Percentiles rank a stretch among this genome's conserved stretches.
These are phyloP conservation scores for Solanum commersonii DNA, from an alignment of 257 asterid species.

Conservation along the genomic window DNA sequence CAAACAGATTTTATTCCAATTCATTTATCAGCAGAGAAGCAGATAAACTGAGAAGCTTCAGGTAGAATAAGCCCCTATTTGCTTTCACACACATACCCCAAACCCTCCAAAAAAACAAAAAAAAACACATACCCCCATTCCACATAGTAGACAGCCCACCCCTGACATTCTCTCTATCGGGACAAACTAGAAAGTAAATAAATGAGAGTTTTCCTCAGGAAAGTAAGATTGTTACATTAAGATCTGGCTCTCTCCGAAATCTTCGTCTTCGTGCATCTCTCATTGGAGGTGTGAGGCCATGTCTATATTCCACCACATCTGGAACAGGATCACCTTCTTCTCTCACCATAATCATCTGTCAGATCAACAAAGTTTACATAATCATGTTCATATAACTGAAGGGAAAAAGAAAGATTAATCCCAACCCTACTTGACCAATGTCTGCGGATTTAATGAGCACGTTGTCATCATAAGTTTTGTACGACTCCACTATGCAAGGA, in stretches of 20 bases:
- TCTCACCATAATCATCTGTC: constrained; percentile 45
- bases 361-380: not conserved
- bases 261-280: constrained; percentile 97
- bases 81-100: not conserved
- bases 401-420: not conserved
- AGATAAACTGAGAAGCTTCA: not conserved
- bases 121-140: not conserved
- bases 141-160: not conserved
- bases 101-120: not conserved
- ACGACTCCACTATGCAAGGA: constrained; percentile 75
- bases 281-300: constrained; percentile 88
- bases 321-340: constrained; percentile 34
- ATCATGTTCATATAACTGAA: not conserved
- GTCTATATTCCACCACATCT: constrained; percentile 36
- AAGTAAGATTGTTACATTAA: constrained; percentile 37
- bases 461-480: constrained; percentile 87
- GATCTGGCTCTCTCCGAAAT: constrained; percentile 93
- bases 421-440: constrained; percentile 68
- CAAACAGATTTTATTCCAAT: not conserved
- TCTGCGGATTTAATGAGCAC: constrained; percentile 90
- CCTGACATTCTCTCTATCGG: not conserved
- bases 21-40: not conserved
- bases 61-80: not conserved
- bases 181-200: not conserved
- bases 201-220: not conserved